A percentile compares a stretch with the other conserved stretches of the same genome.
Evolutionary conservation across 176 grass and related monocot genomes (phyloP).

Genomic region (Cymbopogon citratus): DNA sequence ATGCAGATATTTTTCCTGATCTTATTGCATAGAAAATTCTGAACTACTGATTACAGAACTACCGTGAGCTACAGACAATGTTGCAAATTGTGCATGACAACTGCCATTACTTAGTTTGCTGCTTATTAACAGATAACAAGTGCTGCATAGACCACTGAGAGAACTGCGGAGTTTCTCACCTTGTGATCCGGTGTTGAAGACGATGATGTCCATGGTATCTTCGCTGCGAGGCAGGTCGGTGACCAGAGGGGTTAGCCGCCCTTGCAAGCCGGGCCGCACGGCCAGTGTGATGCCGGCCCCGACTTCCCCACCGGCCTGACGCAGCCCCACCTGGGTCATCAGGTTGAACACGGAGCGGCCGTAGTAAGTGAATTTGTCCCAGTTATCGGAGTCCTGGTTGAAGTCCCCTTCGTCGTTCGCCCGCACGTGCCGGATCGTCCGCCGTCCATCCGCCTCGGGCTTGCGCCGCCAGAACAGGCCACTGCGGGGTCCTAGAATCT

Average conservation of each 20-base stretch:
- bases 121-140: background rate
- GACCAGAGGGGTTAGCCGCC: constrained; percentile 14
- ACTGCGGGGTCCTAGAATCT: background rate
- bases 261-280: background rate
- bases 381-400: background rate
- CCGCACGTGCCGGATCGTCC: too few species aligned
- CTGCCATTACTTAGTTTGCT: background rate
- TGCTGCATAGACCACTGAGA: background rate
- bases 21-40: background rate
- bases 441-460: too few species aligned
- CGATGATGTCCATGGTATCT: background rate
- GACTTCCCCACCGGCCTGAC: background rate
- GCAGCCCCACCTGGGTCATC: background rate
- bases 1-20: background rate
- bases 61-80: too few species aligned
- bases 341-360: background rate
- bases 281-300: background rate
- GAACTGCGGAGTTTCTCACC: background rate
- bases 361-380: background rate
- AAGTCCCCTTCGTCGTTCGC: too few species aligned
- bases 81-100: background rate
- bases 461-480: too few species aligned
- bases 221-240: too few species aligned
- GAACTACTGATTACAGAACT: background rate
- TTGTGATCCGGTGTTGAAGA: background rate